Evolutionary conservation across 1,139 yeast species (phyloP).

Genomic region (Zygoascus meyerae): DNA sequence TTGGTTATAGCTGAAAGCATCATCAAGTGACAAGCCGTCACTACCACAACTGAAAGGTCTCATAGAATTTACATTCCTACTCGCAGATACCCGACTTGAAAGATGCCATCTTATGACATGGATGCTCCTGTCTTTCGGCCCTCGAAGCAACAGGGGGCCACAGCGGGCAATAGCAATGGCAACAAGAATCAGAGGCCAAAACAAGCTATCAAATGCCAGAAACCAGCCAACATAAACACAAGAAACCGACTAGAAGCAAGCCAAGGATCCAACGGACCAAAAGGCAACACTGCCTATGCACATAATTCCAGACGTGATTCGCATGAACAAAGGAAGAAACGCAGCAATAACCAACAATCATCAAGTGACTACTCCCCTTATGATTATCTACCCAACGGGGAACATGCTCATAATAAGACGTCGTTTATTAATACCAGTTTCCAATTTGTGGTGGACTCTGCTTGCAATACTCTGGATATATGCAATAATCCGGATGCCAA

Average conservation of each 20-base stretch:
- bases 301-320: neutral
- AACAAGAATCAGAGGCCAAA: too few species aligned
- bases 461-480: slow-evolving; percentile 50
- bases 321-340: slow-evolving; percentile 3
- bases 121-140: slow-evolving; percentile 3
- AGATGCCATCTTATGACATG: neutral
- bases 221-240: too few species aligned
- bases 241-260: too few species aligned
- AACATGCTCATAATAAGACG: slow-evolving; percentile 49
- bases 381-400: slow-evolving; percentile 6
- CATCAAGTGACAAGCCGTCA: too few species aligned
- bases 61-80: too few species aligned
- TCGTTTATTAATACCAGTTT: slow-evolving; percentile 79
- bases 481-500: slow-evolving; percentile 69
- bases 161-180: too few species aligned
- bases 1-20: too few species aligned
- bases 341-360: slow-evolving; percentile 4
- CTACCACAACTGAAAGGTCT: too few species aligned
- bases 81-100: too few species aligned
- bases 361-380: neutral
- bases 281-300: neutral
- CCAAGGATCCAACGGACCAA: neutral
- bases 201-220: too few species aligned
- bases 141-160: neutral
- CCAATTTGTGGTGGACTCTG: slow-evolving; percentile 67